Conservation (phyloP, 1,284 basidiomycete genomes). For the Sanghuangporus baumii region DNA sequence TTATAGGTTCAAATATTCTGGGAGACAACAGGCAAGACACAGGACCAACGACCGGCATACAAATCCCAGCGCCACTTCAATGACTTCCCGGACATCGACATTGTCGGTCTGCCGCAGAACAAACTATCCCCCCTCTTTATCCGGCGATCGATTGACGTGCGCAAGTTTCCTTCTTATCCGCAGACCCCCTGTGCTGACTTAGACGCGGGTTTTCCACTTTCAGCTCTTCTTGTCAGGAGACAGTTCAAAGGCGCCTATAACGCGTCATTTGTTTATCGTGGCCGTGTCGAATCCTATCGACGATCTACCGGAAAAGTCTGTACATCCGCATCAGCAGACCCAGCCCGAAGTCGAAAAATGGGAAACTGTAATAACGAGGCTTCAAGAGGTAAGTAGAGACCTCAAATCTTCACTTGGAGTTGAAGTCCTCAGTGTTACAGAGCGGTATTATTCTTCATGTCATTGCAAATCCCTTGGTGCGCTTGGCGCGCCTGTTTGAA, state of each 20-base stretch:
- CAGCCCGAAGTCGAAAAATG: constrained; percentile 8
- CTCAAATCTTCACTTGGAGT: not conserved
- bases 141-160: constrained; percentile 18
- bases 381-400: constrained; percentile 9
- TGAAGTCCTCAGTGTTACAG: constrained; percentile 11
- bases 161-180: not conserved
- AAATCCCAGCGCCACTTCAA: constrained; percentile 18
- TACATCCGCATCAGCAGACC: not conserved
- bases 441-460: constrained; percentile 17
- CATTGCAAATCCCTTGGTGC: constrained; percentile 14
- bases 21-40: constrained; percentile 18
- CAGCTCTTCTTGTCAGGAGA: constrained; percentile 13
- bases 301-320: constrained; percentile 7
- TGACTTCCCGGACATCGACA: constrained; percentile 19
- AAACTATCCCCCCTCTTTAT: constrained; percentile 18
- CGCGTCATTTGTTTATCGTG: constrained; percentile 17
- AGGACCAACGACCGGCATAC: constrained; percentile 9
- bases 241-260: constrained; percentile 5
- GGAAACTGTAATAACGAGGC: constrained; percentile 9
- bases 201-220: not conserved
- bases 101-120: constrained; percentile 17
- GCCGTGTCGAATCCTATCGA: constrained; percentile 18
- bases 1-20: constrained; percentile 17
- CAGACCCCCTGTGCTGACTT: not conserved
- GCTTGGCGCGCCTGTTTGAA: constrained; percentile 15